These are phyloP conservation scores for Curvularia eragrostidis DNA, from an alignment of 2,329 filamentous ascomycete species.

Conservation along the genomic window DNA sequence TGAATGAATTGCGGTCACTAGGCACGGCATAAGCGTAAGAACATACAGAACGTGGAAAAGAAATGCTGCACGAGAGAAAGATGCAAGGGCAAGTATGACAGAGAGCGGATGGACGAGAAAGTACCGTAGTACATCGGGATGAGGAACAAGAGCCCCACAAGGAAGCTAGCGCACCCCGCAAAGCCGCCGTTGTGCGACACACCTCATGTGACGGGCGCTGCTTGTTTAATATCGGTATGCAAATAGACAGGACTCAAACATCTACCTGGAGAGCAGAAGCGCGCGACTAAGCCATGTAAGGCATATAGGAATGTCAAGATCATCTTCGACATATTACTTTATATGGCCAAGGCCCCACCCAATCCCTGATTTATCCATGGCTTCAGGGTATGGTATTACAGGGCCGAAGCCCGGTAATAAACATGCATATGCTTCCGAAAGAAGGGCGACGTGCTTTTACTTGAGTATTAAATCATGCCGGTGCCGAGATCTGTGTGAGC, in stretches of 20 bases:
- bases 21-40: neutral
- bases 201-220: neutral
- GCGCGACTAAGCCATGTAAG: constrained; percentile 12
- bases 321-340: constrained; percentile 28
- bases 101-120: constrained; percentile 1
- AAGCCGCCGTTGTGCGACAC: constrained; percentile 5
- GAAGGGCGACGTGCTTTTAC: neutral
- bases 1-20: neutral
- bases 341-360: constrained; percentile 28
- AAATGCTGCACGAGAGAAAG: neutral
- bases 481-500: constrained; percentile 2
- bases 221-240: constrained; percentile 1
- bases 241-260: constrained; percentile 7
- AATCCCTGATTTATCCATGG: constrained; percentile 21
- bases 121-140: neutral
- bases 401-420: constrained; percentile 16
- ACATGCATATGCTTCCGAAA: constrained; percentile 10
- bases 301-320: constrained; percentile 14
- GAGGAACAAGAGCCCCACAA: constrained; percentile 13
- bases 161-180: constrained; percentile 8
- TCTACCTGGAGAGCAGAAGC: constrained; percentile 2
- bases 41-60: neutral
- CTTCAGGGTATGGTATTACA: constrained; percentile 18
- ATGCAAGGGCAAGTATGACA: neutral
- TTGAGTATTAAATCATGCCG: constrained; percentile 19